phyloP scores from a whole-genome alignment of 179 eudicot species.

The Nepenthes alata region DNA sequence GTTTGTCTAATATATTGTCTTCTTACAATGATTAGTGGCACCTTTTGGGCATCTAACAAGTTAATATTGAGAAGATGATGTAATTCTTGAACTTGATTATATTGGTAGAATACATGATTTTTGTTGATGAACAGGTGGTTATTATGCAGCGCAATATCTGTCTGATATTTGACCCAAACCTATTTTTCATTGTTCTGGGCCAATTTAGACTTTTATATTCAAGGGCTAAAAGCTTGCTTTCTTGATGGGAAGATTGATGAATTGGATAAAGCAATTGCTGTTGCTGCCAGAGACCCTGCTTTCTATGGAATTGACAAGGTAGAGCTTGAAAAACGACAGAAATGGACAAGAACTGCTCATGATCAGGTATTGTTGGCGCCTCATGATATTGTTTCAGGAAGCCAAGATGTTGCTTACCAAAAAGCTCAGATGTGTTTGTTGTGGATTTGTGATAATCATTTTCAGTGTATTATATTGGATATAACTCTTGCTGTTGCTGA shows the following conservation, averaged over 20 bases:
- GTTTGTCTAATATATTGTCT: no score
- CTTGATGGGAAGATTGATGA: slow-evolving; percentile 83
- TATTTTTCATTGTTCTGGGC: no score
- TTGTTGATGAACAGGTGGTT: no score
- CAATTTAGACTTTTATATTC: not conserved
- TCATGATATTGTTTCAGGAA: not conserved
- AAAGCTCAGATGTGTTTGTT: not conserved
- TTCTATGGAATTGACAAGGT: slow-evolving; percentile 47
- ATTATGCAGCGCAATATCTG: no score
- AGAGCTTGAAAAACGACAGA: slow-evolving; percentile 64
- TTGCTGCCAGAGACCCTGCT: slow-evolving; percentile 62
- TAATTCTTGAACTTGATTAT: no score
- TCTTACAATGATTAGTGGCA: no score
- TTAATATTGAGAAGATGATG: no score
- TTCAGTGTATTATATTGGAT: not conserved
- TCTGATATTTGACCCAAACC: no score
- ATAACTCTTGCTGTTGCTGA: slow-evolving; percentile 2
- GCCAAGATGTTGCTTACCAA: not conserved
- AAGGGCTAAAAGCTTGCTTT: slow-evolving; percentile 25
- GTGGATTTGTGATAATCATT: not conserved
- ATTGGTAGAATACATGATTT: no score
- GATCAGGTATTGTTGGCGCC: slow-evolving; percentile 42
- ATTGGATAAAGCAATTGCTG: slow-evolving; percentile 66
- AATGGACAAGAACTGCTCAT: slow-evolving; percentile 79
- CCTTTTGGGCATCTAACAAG: no score